Evolutionary conservation across 2,329 filamentous ascomycete genomes (phyloP), one percentile per base, ranked within the genome.

Genomic region (Sporothrix phasma): DNA sequence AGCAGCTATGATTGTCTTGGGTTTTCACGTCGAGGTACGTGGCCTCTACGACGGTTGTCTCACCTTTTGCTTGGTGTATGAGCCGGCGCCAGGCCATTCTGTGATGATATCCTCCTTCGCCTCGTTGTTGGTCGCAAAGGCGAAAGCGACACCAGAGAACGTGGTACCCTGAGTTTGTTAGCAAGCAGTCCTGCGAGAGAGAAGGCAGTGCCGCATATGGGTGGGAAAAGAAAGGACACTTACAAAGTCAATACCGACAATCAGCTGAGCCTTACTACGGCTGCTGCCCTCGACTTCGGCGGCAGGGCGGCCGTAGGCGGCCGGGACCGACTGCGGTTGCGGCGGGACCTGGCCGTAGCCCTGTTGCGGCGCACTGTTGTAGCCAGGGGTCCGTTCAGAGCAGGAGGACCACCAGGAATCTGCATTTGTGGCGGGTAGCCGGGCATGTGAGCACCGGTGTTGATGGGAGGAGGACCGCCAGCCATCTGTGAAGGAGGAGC

Each of bases 191-290:
- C 10, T 26, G 11, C 19, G 13, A 49, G 46, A 19, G 43, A 45
- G 15, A 46, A 24, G 31, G 19, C 19, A 19, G 31, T n/a, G n/a
- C n/a, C n/a, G n/a, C n/a, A n/a, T n/a, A n/a, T n/a, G n/a, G n/a
- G n/a, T n/a, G n/a, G n/a, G n/a, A n/a, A n/a, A 19, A 5, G 37
- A 76, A 7, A 5, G 31, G n/a, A 10, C 24, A 56, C 87, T 79
- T 80, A 96, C 94, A 81, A 99, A 99, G 78, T 99, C 94, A 74
- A 99, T 97, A 69, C 94, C 94, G 63, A 99, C 94, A 75, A 99
- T 99, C 72, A 99, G 81, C 80, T 97, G 94, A 62, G 94, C 90
- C 81, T 97, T 97, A 79, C 88, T 96, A 74, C 90, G 86, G 72
- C 88, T 91, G 71, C 87, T 90, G 66, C 90, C 92, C 71, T 96